Evolutionary conservation across 208 protist species (phyloP).

Genomic region (Crithidia thermophila): DNA sequence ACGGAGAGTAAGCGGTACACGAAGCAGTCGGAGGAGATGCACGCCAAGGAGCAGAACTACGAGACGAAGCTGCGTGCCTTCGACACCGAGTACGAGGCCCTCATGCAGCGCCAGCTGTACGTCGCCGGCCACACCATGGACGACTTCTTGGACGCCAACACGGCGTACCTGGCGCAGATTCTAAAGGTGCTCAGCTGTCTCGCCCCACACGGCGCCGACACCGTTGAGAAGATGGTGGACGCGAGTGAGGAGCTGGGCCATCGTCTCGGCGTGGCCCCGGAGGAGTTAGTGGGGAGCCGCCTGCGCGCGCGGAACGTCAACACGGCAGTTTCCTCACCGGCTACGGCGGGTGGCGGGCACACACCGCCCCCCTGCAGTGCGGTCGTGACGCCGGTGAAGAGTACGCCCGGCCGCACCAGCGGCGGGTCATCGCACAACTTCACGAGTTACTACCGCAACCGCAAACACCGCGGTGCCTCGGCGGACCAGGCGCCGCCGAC

Average conservation of each 20-base stretch:
- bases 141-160: slow-evolving; percentile 51
- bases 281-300: slow-evolving; percentile 23
- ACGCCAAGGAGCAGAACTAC: slow-evolving; percentile 25
- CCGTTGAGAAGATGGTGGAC: slow-evolving; percentile 32
- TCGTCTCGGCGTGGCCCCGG: slow-evolving; percentile 29
- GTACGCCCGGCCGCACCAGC: background rate
- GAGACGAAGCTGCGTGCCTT: slow-evolving; percentile 37
- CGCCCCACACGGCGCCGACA: slow-evolving; percentile 36
- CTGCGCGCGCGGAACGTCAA: background rate
- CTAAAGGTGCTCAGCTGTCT: slow-evolving; percentile 48
- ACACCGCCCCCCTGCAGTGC: background rate
- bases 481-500: slow-evolving; percentile 24
- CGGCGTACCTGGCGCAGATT: slow-evolving; percentile 38
- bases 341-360: no score
- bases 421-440: slow-evolving; percentile 38
- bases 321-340: no score
- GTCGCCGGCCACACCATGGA: slow-evolving; percentile 45
- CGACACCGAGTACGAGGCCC: slow-evolving; percentile 40
- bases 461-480: background rate
- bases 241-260: slow-evolving; percentile 16
- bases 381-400: background rate
- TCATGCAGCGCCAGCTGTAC: slow-evolving; percentile 49
- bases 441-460: slow-evolving; percentile 40
- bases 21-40: slow-evolving; percentile 35
- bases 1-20: slow-evolving; percentile 57